Evolutionary conservation across 1,284 basidiomycete species (phyloP).

Genomic region (Ceratobasidium sp.): DNA sequence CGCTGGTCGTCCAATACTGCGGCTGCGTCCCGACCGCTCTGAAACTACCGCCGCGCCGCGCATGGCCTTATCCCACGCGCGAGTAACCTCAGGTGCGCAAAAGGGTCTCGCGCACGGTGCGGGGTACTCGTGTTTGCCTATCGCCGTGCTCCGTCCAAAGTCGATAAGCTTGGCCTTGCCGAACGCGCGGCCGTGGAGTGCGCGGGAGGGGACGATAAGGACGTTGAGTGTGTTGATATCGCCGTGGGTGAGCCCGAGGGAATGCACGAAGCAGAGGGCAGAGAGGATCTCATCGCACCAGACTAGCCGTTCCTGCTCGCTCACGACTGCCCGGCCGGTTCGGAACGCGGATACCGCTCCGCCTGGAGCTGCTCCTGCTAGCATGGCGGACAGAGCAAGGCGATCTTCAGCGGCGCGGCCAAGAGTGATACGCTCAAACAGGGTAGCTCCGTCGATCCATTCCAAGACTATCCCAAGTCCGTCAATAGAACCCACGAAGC

Average conservation of each 20-base stretch:
- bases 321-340: constrained; percentile 56
- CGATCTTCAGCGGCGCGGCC: constrained; percentile 36
- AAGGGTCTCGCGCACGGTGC: constrained; percentile 67
- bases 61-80: constrained; percentile 76
- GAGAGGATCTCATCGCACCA: constrained; percentile 84
- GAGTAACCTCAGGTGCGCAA: constrained; percentile 79
- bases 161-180: constrained; percentile 75
- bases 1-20: constrained; percentile 7
- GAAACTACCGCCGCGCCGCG: constrained; percentile 49
- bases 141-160: constrained; percentile 73
- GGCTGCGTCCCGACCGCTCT: constrained; percentile 22
- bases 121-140: constrained; percentile 36
- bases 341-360: constrained; percentile 31
- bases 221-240: constrained; percentile 82
- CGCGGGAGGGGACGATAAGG: constrained; percentile 65
- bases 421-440: constrained; percentile 63
- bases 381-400: constrained; percentile 37
- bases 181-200: constrained; percentile 28
- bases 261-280: constrained; percentile 78
- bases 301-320: constrained; percentile 56
- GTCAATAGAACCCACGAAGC: constrained; percentile 82
- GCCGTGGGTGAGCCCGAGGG: constrained; percentile 77
- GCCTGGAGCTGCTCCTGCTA: constrained; percentile 10
- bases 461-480: constrained; percentile 89
- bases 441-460: constrained; percentile 77